These are phyloP conservation scores for Naganishia sp. DNA, from an alignment of 1,284 basidiomycete species.

Conservation along the genomic window DNA sequence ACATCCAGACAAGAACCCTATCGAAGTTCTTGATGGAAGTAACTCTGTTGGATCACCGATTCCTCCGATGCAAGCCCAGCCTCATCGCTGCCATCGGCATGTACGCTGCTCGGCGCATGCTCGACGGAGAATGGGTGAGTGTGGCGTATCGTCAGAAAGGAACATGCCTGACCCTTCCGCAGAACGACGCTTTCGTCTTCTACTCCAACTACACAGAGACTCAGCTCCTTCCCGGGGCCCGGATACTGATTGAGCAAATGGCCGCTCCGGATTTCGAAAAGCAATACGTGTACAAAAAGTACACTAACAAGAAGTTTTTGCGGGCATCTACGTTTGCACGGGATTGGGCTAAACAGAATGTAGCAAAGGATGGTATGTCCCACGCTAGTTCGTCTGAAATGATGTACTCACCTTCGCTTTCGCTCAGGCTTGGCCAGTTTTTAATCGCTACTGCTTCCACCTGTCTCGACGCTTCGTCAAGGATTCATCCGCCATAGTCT, in stretches of 20 bases:
- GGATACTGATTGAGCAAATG: slow-evolving; percentile 81
- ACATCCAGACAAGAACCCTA: slow-evolving; percentile 94
- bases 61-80: slow-evolving; percentile 90
- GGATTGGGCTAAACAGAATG: slow-evolving; percentile 54
- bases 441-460: neutral
- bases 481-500: slow-evolving; percentile 10
- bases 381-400: neutral
- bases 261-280: slow-evolving; percentile 75
- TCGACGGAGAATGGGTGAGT: slow-evolving; percentile 90
- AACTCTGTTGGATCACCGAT: slow-evolving; percentile 87
- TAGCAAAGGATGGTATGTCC: slow-evolving; percentile 24
- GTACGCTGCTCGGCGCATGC: slow-evolving; percentile 90
- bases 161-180: slow-evolving; percentile 31
- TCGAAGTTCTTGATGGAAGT: slow-evolving; percentile 98
- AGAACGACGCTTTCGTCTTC: slow-evolving; percentile 90
- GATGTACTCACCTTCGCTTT: neutral
- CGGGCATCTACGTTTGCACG: slow-evolving; percentile 65
- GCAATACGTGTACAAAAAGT: slow-evolving; percentile 93
- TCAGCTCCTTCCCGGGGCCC: slow-evolving; percentile 80
- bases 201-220: slow-evolving; percentile 91
- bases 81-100: slow-evolving; percentile 96
- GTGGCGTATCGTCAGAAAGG: slow-evolving; percentile 33
- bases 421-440: neutral
- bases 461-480: slow-evolving; percentile 3
- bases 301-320: slow-evolving; percentile 94